phyloP scores from a whole-genome alignment of 345 rosid species.

The Cardamine resedifolia region DNA sequence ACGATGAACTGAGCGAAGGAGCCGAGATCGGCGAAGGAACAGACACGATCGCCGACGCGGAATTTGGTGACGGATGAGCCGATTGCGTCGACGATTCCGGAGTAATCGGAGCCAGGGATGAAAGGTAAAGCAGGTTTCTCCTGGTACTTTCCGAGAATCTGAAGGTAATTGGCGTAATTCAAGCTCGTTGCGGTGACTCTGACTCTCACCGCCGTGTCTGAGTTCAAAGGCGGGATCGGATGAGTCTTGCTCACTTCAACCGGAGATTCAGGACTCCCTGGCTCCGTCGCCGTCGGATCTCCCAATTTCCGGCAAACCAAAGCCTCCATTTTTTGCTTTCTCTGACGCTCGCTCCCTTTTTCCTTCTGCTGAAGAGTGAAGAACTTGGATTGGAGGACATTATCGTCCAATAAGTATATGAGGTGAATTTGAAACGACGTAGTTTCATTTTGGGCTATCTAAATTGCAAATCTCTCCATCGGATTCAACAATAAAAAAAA shows the following conservation, averaged over 20 bases:
- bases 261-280: constrained; percentile 46
- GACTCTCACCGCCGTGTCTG: constrained; percentile 67
- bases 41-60: constrained; percentile 78
- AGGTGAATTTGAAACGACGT: background rate
- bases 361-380: background rate
- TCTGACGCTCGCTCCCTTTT: background rate
- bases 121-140: constrained; percentile 84
- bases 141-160: constrained; percentile 83
- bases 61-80: constrained; percentile 64
- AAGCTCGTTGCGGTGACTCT: constrained; percentile 89
- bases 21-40: constrained; percentile 61
- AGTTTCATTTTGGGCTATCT: background rate
- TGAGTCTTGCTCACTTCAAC: constrained; percentile 44
- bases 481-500: too few relatives aligned
- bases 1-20: constrained; percentile 88
- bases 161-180: constrained; percentile 92
- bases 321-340: constrained; percentile 63
- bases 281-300: constrained; percentile 53
- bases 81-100: constrained; percentile 67
- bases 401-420: background rate
- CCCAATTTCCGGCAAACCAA: constrained; percentile 72
- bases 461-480: too few relatives aligned
- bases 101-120: constrained; percentile 90
- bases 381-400: background rate
- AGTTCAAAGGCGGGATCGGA: constrained; percentile 61